A percentile compares a stretch with the other conserved stretches of the same genome.
Evolutionary conservation across 371 early-diverging fungal genomes (phyloP).

Genomic region (Umbelopsis sp.): DNA sequence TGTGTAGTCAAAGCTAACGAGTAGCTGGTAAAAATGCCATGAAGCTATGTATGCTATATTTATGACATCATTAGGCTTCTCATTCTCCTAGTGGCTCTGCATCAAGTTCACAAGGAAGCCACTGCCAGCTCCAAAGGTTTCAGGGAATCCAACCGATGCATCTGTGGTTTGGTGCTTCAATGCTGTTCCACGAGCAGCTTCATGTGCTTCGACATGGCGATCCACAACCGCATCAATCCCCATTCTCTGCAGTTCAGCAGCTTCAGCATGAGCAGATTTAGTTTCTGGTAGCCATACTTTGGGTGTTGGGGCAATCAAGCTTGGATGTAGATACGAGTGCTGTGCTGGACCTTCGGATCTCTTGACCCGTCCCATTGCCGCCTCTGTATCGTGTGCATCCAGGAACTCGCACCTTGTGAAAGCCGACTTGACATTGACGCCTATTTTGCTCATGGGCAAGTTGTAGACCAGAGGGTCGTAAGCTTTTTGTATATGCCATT

Average conservation of each 20-base stretch:
- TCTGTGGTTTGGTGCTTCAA: slow-evolving; percentile 4
- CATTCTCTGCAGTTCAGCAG: background rate
- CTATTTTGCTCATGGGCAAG: slow-evolving; percentile 2
- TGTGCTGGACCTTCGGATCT: background rate
- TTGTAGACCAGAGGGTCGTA: slow-evolving; percentile 12
- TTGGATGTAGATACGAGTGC: slow-evolving; percentile 10
- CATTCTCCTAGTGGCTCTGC: background rate
- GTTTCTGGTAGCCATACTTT: slow-evolving; percentile 7
- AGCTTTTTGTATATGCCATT: slow-evolving; percentile 5
- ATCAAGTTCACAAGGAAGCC: background rate
- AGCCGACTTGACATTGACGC: background rate
- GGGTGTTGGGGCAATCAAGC: background rate
- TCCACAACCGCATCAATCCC: background rate
- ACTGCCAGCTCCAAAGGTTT: slow-evolving; percentile 13
- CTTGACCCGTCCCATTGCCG: background rate
- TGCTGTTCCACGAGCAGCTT: background rate
- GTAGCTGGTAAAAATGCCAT: too few relatives aligned
- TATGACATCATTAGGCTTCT: too few relatives aligned
- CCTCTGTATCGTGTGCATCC: background rate
- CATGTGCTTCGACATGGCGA: background rate
- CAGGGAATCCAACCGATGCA: slow-evolving; percentile 9
- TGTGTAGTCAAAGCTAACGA: too few relatives aligned
- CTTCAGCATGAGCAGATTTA: background rate
- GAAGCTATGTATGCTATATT: too few relatives aligned
- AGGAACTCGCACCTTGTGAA: background rate